Evolutionary conservation across 2,329 filamentous ascomycete genomes (phyloP), one percentile per base, ranked within the genome.

Genomic region (Ophiostoma novo-ulmi): DNA sequence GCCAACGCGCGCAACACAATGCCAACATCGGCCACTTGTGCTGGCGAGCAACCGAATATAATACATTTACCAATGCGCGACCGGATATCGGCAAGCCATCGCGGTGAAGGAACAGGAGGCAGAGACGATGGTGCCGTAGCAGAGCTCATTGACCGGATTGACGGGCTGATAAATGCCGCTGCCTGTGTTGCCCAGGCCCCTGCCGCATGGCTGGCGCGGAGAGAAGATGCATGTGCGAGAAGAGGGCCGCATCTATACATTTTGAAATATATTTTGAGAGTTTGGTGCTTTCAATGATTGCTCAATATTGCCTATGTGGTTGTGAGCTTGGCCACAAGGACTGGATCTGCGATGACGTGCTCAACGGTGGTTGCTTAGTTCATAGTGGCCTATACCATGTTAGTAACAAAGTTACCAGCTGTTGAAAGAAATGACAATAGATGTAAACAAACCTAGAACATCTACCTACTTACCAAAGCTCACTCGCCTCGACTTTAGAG

Each of bases 71-170:
- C 91, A 38, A 94, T 81, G 22, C 91, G 85, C 17, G 81, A 76
- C 76, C 88, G 90, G 61, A 90, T 85, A 71, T 89, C 85, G 5
- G 88, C 85, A 48, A 93, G 86, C 91, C 91, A 95, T 77, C 88
- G 83, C 20, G 73, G 55, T 20, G 74, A 39, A 5, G 71, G 69
- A 22, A 69, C 36, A 11, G n/a, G 48, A 10, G 63, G 26, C 3
- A 66, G 39, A 6, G 22, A n/a, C 38, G 10, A 22, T 3, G 36
- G 4, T n/a, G 36, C 13, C 36, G 20, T 22, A 6, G 63, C 63
- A 36, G 63, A 65, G 36, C 63, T 65, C 63, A 65, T 39, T 39
- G 63, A 36, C 36, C 63, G 63, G 4, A 20, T 20, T 11, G 61
- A 17, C 35, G 35, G 61, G 20, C 20, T 11, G 63, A 65, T 39